Conservation (phyloP, 139 green algal genomes). For the Coelastrella sp. region DNA sequence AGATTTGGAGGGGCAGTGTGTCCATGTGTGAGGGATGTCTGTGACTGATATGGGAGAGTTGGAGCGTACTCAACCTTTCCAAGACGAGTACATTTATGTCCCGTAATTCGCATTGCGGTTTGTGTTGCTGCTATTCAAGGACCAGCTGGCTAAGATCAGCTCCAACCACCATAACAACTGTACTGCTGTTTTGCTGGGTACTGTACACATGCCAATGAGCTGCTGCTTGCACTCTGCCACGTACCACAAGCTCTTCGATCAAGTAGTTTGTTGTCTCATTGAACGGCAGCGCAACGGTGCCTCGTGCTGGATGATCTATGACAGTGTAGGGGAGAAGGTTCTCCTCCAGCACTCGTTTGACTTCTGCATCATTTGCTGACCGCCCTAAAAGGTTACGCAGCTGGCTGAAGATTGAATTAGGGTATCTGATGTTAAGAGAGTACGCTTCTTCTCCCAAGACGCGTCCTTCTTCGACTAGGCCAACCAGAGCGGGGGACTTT, state of each 20-base stretch:
- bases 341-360: slow-evolving; percentile 63
- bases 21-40: too few species aligned
- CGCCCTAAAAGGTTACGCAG: slow-evolving; percentile 88
- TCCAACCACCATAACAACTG: background rate
- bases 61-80: too few species aligned
- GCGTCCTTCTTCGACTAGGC: slow-evolving; percentile 81
- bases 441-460: slow-evolving; percentile 94
- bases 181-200: too few species aligned
- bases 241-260: slow-evolving; percentile 91
- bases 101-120: too few species aligned
- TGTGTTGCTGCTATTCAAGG: too few species aligned
- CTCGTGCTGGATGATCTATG: slow-evolving; percentile 66
- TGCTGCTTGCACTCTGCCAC: slow-evolving; percentile 25
- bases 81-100: too few species aligned
- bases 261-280: slow-evolving; percentile 56
- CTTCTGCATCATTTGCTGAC: slow-evolving; percentile 53
- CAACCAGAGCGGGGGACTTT: slow-evolving; percentile 91
- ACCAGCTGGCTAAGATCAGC: too few species aligned
- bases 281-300: slow-evolving; percentile 62
- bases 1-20: too few species aligned
- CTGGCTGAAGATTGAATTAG: slow-evolving; percentile 78
- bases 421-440: slow-evolving; percentile 79
- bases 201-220: background rate
- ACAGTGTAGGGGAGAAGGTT: slow-evolving; percentile 82
- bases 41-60: too few species aligned